phyloP scores from a whole-genome alignment of 2,329 filamentous ascomycete species.

The Chalaropsis thielavioides region DNA sequence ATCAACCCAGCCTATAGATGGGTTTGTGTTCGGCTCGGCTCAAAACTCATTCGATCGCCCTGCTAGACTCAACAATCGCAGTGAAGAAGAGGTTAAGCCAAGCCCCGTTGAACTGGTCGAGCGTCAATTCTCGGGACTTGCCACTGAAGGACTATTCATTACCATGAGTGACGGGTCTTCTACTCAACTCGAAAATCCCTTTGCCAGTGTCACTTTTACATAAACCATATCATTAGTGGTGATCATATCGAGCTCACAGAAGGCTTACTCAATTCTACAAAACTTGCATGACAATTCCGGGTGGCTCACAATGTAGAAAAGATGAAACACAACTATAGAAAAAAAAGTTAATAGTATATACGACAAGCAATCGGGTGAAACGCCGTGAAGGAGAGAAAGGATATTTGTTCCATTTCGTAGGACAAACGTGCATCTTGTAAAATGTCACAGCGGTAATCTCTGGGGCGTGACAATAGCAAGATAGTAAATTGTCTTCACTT shows the following conservation, averaged over 20 bases:
- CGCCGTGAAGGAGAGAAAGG: background rate
- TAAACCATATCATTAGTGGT: background rate
- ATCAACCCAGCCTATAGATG: constrained; percentile 19
- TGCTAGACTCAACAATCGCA: background rate
- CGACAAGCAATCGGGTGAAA: background rate
- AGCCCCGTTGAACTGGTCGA: background rate
- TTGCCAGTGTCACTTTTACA: constrained; percentile 6
- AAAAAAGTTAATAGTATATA: background rate
- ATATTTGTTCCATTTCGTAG: background rate
- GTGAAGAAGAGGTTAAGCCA: background rate
- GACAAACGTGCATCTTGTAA: background rate
- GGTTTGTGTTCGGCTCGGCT: constrained; percentile 26
- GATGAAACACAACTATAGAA: background rate
- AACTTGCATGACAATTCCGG: background rate
- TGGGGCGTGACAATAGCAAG: background rate
- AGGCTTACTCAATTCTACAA: no score
- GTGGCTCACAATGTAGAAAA: background rate
- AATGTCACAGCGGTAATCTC: background rate
- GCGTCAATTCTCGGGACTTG: constrained; percentile 47
- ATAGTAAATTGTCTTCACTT: constrained; percentile 24
- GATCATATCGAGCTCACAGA: no score
- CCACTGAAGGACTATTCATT: constrained; percentile 45
- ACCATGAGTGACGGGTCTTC: constrained; percentile 19
- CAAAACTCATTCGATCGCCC: constrained; percentile 1
- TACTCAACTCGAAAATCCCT: constrained; percentile 16